Base-by-base conservation (phyloP, 192 early-diverging fungal genomes). In the Linnemannia elongata region DNA sequence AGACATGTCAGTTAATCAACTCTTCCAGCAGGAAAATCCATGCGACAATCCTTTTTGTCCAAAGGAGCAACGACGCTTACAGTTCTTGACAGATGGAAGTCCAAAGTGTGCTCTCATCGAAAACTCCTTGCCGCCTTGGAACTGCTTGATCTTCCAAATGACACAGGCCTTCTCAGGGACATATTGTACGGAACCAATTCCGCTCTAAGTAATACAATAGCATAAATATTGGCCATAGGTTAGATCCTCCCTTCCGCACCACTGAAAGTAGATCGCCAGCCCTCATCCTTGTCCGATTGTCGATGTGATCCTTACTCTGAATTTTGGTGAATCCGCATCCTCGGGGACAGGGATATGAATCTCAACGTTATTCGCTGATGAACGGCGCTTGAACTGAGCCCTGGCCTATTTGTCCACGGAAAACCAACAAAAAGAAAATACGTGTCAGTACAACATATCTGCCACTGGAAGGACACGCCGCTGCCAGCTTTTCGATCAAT, bases 91-190 rank as follows among this genome's bases (percentile, higher is more conserved):
- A 38, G 94, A 96, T 22, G 96, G 96, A 36, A 96, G 88, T 7
- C 96, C 95, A 91, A 96, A 97, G 81, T 97, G 94, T 36, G 96
- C 95, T 44, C 95, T 92, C 91, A 99, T 95, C 75, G 97, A 91
- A 75, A 97, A 98, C 82, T 99, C 98, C 89, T 98, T 98, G 74
- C 97, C 97, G 57, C 98, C 98, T 76, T 96, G 97, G 92, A 99
- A 99, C 83, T 97, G 96, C 90, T 98, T 98, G 80, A 99, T 97
- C 88, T 97, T 98, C 98, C 98, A 99, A 20, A 99, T 95, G 72
- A 99, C 92, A 49, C 96, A 96, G 54, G 96, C 95, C 82, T 95
- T 95, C 83, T 99, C 98, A 13, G 98, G 98, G n/a, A 93, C 95
- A 79, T 99, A 99, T 79, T 93, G 90, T 60, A 96, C 98, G 13